Evolutionary conservation across 441 rosid genomes (phyloP), one percentile per base, ranked within the genome.

Genomic region (Kokia cookei): DNA sequence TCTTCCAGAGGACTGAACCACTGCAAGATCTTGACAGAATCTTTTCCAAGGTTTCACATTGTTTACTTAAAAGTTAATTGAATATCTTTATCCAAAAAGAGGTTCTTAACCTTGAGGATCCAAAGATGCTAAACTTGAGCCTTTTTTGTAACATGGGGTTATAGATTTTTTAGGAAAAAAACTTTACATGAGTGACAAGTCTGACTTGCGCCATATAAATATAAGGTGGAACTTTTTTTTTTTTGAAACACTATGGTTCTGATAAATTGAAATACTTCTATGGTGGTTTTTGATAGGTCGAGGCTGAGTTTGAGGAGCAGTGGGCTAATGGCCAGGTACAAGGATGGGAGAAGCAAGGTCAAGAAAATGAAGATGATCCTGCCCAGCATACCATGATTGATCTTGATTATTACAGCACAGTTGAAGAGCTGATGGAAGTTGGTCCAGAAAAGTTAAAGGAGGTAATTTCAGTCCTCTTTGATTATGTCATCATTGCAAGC

Each of bases 401-500:
- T 85, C 98, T 96, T 77, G 98, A 93, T 80, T 92, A 86, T 86
- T 94, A 96, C 83, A 86, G 91, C 77, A 84, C 97, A 24, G 89
- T 89, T 55, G 99, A 93, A 81, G 99, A 94, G 81, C 83, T 96
- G 77, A 66, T 87, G 82, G 97, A 91, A 73, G 90, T 94, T 47
- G 99, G 98, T 78, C 90, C 98, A 69, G 98, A 91, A 82, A 94
- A 85, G 87, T 82, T 96, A 29, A 96, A 93, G 82, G 97, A 89
- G 90, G 98, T 93, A 80, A 75, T 82, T 65, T 12, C 62, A 47
- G 63, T 71, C 13, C 29, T 69, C 70, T 19, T 11, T 74, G 45
- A 59, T 42, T 29, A 22, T 69, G 60, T 73, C 11, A 40, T 64
- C 29, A 50, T 67, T 32, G 69, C 43, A 8, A 26, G 43, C 7